Evolutionary conservation across 108 stramenopile genomes (phyloP).

Genomic region (Cylindrotheca closterium): DNA sequence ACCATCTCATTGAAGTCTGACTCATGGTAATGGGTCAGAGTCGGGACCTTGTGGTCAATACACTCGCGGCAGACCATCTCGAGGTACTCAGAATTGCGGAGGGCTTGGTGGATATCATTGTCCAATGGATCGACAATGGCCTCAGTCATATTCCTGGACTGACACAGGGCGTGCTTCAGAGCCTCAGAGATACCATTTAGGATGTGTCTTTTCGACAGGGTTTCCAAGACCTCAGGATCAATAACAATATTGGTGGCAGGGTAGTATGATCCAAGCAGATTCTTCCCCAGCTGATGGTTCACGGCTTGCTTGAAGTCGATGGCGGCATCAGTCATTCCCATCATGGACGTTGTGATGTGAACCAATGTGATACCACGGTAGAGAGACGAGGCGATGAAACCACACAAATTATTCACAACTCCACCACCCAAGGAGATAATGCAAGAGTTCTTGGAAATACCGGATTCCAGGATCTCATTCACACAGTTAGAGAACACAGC

Average conservation of each 20-base stretch:
- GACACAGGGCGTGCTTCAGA: conserved; percentile 36
- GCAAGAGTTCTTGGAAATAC: conserved; percentile 36
- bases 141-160: conserved; percentile 20
- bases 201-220: conserved; percentile 27
- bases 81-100: conserved; percentile 25
- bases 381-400: conserved; percentile 31
- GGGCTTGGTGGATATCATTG: conserved; percentile 13
- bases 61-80: conserved; percentile 21
- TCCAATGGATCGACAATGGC: conserved; percentile 22
- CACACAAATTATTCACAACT: conserved; percentile 34
- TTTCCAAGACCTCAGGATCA: conserved; percentile 31
- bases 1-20: conserved; percentile 40
- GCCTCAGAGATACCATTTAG: conserved; percentile 44
- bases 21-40: conserved; percentile 30
- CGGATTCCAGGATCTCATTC: conserved; percentile 12
- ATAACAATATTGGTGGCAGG: conserved; percentile 35
- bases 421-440: conserved; percentile 43
- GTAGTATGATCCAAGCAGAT: conserved; percentile 39
- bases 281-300: conserved; percentile 36
- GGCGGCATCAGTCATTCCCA: conserved; percentile 41
- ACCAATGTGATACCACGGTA: conserved; percentile 36
- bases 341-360: conserved; percentile 37
- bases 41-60: conserved; percentile 41
- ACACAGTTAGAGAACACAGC: conserved; percentile 6
- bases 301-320: conserved; percentile 43